Base-by-base conservation (phyloP, 164 flowering plant species). In the Echeveria elegans region DNA sequence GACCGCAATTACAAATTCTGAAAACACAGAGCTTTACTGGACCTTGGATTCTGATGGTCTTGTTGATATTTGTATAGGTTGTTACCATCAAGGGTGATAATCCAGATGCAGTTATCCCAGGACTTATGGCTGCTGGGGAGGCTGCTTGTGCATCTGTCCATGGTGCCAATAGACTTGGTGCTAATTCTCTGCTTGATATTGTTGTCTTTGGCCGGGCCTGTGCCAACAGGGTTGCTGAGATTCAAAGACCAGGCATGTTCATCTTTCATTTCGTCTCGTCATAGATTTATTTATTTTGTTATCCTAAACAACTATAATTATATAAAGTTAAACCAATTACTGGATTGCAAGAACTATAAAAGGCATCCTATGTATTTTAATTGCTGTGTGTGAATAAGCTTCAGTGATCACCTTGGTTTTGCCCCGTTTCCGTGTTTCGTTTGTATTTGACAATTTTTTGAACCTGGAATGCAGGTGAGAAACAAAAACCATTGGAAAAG, bases 141-240 rank as follows among this genome's bases (percentile, higher is more conserved):
- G 96, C 96, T 74, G 97, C 96, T 12, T 94, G 99, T 85, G 99
- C 99, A 45, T 94, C 99, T 38, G 99, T 95, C 75, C 99, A 92
- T 82, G 99, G 99, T 73, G 97, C 99, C 67, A 95, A 95, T 74
- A 75, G 99, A 29, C 96, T 95, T 69, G 99, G 99, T 76, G 99
- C 98, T 68, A 95, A 95, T 83, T 95, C 99, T 58, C 95, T 94
- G 76, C 96, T 94, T 59, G 99, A 94, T 72, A 94, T 94, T 82
- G 99, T 94, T 77, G 99, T 94, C 43, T 94, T 94, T 75, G 97
- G 99, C 53, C 81, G 99, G 73, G 99, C 99, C 66, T 94, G 99
- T 85, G 96, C 99, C 64, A 91, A 94, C 61, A 83, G 99, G 77
- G 93, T 94, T 68, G 94, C 97, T 56, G 95, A 92, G 79, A 88